Percentiles rank a stretch among this genome's conserved stretches.
Evolutionary conservation across 495 filamentous ascomycete genomes (phyloP).

Genomic region (Penicillium soppii): DNA sequence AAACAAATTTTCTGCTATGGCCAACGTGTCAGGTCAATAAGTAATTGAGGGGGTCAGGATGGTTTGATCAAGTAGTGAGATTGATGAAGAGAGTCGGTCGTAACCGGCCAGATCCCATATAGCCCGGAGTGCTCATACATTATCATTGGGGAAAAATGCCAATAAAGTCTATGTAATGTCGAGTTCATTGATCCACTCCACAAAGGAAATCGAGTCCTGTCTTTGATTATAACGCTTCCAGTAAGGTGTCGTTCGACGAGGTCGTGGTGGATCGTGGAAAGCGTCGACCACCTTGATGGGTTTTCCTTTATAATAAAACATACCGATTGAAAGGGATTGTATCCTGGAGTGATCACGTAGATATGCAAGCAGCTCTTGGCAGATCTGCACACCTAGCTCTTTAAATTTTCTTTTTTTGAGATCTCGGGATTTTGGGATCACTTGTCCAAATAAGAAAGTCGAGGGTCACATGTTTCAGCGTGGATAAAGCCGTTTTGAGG

Average conservation of each 20-base stretch:
- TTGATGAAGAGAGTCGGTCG: too few species aligned
- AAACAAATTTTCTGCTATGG: too few species aligned
- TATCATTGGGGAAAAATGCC: too few species aligned
- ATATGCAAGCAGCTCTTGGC: not conserved
- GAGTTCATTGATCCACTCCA: constrained; percentile 4
- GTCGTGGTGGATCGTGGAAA: not conserved
- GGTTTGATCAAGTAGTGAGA: too few species aligned
- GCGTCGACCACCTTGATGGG: not conserved
- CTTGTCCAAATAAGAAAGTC: not conserved
- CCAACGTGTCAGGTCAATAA: too few species aligned
- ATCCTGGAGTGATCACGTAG: not conserved
- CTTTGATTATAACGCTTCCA: not conserved
- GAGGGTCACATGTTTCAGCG: not conserved
- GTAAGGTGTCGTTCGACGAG: not conserved
- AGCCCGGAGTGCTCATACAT: too few species aligned
- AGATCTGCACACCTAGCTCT: not conserved
- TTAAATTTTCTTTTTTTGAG: not conserved
- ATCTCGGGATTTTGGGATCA: not conserved
- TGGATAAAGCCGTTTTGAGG: not conserved
- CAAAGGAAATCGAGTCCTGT: not conserved
- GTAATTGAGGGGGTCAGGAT: too few species aligned
- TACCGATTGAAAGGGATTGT: not conserved
- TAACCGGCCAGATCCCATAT: too few species aligned
- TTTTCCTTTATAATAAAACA: not conserved
- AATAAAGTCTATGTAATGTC: too few species aligned